These are phyloP conservation scores for Apiospora kogelbergensis DNA, from an alignment of 2,329 filamentous ascomycete species.

Conservation along the genomic window DNA sequence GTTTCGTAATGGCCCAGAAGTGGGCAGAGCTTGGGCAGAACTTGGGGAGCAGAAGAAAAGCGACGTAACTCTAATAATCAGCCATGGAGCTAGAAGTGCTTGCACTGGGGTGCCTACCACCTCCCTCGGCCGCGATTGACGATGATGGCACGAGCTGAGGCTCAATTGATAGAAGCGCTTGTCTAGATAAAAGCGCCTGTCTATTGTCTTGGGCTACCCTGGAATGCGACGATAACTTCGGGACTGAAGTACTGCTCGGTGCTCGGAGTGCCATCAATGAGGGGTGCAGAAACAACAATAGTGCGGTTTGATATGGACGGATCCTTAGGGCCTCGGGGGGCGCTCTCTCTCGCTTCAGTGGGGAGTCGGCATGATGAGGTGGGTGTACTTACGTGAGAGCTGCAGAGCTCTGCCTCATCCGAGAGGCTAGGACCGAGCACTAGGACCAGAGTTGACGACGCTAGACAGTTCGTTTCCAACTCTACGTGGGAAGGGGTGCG, in stretches of 20 bases:
- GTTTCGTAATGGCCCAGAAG: conserved; percentile 6
- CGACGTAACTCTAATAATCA: conserved; percentile 1
- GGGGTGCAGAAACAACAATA: conserved; percentile 1
- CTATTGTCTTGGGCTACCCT: background rate
- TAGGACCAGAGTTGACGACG: background rate
- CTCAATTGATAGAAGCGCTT: background rate
- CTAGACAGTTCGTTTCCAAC: conserved; percentile 5
- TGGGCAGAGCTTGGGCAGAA: conserved; percentile 1
- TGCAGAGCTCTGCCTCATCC: conserved; percentile 2
- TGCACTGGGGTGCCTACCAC: background rate
- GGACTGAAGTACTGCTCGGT: background rate
- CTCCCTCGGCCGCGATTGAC: background rate
- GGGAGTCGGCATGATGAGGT: background rate
- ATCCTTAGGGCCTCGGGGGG: background rate
- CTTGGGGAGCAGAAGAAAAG: background rate
- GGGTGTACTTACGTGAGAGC: conserved; percentile 1
- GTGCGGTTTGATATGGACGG: conserved; percentile 1
- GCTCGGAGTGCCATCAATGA: background rate
- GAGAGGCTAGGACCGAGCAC: background rate
- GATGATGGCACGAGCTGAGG: background rate
- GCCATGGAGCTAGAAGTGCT: background rate
- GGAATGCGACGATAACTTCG: background rate
- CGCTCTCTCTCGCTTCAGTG: background rate
- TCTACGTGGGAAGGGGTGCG: conserved; percentile 1
- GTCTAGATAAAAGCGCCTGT: background rate